Evolutionary conservation across 345 rosid genomes (phyloP), one percentile per base, ranked within the genome.

Genomic region (Brassica nigra): DNA sequence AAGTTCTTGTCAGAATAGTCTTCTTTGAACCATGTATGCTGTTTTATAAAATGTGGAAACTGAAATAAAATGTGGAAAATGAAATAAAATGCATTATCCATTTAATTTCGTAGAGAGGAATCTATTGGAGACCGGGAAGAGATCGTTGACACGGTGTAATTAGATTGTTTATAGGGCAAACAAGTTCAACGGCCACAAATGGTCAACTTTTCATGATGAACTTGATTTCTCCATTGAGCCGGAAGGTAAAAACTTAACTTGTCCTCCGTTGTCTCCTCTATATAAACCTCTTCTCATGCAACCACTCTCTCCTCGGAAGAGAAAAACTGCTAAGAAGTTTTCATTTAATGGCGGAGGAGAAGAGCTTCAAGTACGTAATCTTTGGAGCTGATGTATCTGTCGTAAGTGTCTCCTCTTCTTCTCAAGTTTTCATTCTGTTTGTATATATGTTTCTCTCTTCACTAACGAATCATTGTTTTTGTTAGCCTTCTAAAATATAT

Each of bases 301-400:
- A 57, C 11, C 16, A 72, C 67, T 34, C 29, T 65, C 54, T 59
- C 33, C 4, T 5, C 3, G 27, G 68, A 27, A 28, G 23, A 73
- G 37, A 37, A 62, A 61, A 39, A 8, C 55, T 27, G 42, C 23
- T 72, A 42, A 61, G 37, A 23, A 18, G 72, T 68, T 47, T 68
- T 47, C 70, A 75, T 75, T 6, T 23, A 75, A 76, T 68, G 80
- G 74, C 68, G 49, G 68, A 68, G 58, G 80, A 66, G 71, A 78
- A 78, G 70, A 47, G 81, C 57, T 78, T 71, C 67, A 71, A 71
- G 67, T 78, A 71, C 71, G 31, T 78, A 6, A 65, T 78, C 64
- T 2, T 71, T 36, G 81, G 81, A 14, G 81, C 47, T 52, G 47
- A 71, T 64, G 67, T 66, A 14, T 37, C 81, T 7, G 72, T 67